Percentiles rank a stretch among this genome's conserved stretches.
These are phyloP conservation scores for Pyronema omphalodes DNA, from an alignment of 495 filamentous ascomycete genomes.

Conservation along the genomic window DNA sequence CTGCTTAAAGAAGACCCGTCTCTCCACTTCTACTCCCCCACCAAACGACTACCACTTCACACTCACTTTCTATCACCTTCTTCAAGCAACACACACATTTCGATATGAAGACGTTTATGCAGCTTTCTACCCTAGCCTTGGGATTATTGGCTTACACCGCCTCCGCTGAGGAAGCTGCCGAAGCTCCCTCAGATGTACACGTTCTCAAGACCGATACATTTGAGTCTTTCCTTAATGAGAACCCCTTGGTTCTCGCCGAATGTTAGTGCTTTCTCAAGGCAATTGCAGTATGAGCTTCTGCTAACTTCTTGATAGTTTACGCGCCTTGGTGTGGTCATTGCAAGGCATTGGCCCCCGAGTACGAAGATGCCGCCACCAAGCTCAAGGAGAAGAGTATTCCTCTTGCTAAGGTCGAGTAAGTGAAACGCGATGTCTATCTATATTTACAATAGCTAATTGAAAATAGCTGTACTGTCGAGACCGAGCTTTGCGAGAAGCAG, in stretches of 20 bases:
- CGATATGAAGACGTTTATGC: conserved; percentile 23
- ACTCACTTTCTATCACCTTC: neutral
- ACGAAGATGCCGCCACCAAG: conserved; percentile 78
- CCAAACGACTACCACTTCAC: neutral
- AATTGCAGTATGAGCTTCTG: neutral
- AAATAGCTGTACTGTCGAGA: conserved; percentile 63
- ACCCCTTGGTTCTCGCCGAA: conserved; percentile 66
- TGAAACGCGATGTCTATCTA: neutral
- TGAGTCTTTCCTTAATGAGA: conserved; percentile 59
- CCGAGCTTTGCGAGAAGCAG: conserved; percentile 71
- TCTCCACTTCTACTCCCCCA: neutral
- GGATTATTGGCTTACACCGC: conserved; percentile 39
- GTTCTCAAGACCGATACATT: conserved; percentile 75
- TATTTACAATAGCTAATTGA: neutral
- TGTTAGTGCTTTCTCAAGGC: conserved; percentile 35
- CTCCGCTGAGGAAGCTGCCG: conserved; percentile 39
- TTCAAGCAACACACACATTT: neutral
- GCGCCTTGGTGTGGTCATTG: conserved; percentile 66
- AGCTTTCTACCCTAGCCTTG: conserved; percentile 22
- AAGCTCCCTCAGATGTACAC: conserved; percentile 52
- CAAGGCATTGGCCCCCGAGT: conserved; percentile 70
- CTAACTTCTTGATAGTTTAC: conserved; percentile 33
- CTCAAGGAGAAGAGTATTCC: conserved; percentile 91
- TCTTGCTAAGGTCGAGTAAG: conserved; percentile 67
- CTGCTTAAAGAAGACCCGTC: neutral